Base-by-base conservation (phyloP, 208 protist genomes). In the Trypanosoma vivax region DNA sequence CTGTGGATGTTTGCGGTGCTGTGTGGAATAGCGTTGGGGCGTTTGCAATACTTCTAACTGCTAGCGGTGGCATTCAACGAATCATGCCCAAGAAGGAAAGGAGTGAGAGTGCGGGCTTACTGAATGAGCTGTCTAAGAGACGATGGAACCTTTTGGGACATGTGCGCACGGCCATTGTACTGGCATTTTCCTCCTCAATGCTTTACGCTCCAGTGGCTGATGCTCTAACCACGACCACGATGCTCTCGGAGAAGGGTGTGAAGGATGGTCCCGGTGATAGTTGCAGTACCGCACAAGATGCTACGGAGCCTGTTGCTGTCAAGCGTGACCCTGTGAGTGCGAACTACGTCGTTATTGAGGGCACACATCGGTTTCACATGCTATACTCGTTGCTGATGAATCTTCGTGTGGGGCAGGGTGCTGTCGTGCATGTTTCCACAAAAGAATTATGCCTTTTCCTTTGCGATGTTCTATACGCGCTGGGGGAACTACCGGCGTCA, bases 401-500 rank as follows among this genome's bases (percentile, higher is more conserved):
- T 4, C 46, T 84, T 34, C 43, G 47, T 40, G 34, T 53, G 3
- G 50, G 70, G 25, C 60, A 73, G 21, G 76, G 76, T 5, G 31
- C 87, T 25, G 72, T 87, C 48, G 73, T 90, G 14, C 77, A 83
- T 50, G 69, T 84, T 38, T 73, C 78, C 25, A 90, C 83, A 5
- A 73, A 76, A 41, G 75, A 86, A 47, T 63, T 58, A 30, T 70
- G 58, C 28, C 50, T 61, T 19, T 90, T 83, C 30, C 51, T 86
- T 28, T 78, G 73, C 59, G 61, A 83, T 49, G 56, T 66, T 5
- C 66, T 90, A 29, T 76, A 76, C 60, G 48, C 66, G 1, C 27
- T 81, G 10, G 60, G 61, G 34, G 71, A 81, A 41, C 50, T 88
- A 50, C 73, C 73, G 0, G 14, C 66, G 1, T 60, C 55, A 19